Percentiles rank a stretch among this genome's conserved stretches.
Evolutionary conservation across 2,329 filamentous ascomycete species (phyloP).

Genomic region (Colletotrichum ledebouriae): DNA sequence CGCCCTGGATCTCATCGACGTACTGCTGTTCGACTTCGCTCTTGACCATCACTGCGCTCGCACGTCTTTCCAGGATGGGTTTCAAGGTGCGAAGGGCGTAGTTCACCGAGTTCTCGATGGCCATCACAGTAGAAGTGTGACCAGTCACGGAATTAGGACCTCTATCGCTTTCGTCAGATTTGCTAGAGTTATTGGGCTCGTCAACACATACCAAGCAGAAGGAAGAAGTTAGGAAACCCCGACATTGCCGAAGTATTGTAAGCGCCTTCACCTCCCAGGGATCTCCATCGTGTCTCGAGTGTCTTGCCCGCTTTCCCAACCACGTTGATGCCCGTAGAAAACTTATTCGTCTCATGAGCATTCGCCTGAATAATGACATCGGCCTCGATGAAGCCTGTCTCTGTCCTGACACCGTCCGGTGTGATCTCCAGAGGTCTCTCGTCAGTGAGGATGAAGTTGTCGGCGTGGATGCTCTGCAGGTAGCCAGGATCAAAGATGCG

Average conservation of each 20-base stretch:
- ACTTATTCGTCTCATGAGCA: slow-evolving; percentile 69
- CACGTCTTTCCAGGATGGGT: slow-evolving; percentile 54
- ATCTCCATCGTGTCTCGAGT: slow-evolving; percentile 68
- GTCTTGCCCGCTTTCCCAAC: slow-evolving; percentile 64
- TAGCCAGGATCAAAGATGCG: slow-evolving; percentile 71
- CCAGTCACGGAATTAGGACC: slow-evolving; percentile 73
- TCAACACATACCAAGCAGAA: slow-evolving; percentile 60
- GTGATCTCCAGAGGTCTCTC: slow-evolving; percentile 64
- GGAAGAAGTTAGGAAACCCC: slow-evolving; percentile 75
- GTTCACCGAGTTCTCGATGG: slow-evolving; percentile 71
- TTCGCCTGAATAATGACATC: slow-evolving; percentile 74
- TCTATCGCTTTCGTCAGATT: background rate
- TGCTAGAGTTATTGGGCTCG: background rate
- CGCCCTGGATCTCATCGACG: slow-evolving; percentile 50
- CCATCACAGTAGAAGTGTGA: slow-evolving; percentile 71
- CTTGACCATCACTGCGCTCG: slow-evolving; percentile 49
- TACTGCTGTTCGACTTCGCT: slow-evolving; percentile 52
- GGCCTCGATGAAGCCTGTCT: slow-evolving; percentile 59
- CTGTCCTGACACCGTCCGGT: slow-evolving; percentile 52
- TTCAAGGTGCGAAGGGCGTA: slow-evolving; percentile 71
- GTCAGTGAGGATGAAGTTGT: slow-evolving; percentile 62
- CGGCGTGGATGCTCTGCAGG: slow-evolving; percentile 63
- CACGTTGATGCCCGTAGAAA: slow-evolving; percentile 66
- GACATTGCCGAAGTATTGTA: slow-evolving; percentile 72
- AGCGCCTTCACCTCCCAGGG: slow-evolving; percentile 69